These are phyloP conservation scores for Takashimella tepidaria DNA, from an alignment of 1,284 basidiomycete genomes.

Conservation along the genomic window DNA sequence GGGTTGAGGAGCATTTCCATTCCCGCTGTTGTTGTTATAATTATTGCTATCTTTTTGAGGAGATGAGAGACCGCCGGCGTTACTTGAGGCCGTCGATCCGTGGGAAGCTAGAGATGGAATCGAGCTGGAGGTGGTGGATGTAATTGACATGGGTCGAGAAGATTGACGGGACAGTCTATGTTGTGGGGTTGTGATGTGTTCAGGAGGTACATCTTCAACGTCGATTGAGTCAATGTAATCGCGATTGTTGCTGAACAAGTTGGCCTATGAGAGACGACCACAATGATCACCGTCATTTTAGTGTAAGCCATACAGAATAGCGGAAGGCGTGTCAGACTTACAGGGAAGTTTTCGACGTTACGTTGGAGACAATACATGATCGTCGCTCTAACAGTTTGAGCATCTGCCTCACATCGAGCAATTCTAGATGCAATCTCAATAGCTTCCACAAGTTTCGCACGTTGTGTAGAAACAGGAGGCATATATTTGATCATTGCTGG, in stretches of 20 bases:
- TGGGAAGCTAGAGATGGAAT: conserved; percentile 54
- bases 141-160: conserved; percentile 19
- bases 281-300: conserved; percentile 7
- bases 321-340: too few relatives aligned
- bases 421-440: conserved; percentile 84
- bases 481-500: conserved; percentile 77
- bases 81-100: conserved; percentile 49
- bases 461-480: conserved; percentile 67
- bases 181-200: conserved; percentile 39
- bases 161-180: conserved; percentile 1
- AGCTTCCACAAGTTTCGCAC: conserved; percentile 77
- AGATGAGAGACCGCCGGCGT: not conserved
- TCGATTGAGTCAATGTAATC: conserved; percentile 91
- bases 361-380: conserved; percentile 81
- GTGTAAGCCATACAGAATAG: too few relatives aligned
- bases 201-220: conserved; percentile 72
- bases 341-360: conserved; percentile 84
- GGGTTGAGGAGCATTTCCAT: conserved; percentile 8
- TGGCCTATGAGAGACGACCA: conserved; percentile 57
- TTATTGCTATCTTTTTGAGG: conserved; percentile 10
- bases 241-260: conserved; percentile 76
- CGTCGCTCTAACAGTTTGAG: conserved; percentile 80
- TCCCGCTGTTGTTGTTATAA: too few relatives aligned
- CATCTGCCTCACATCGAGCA: conserved; percentile 86
- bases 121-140: conserved; percentile 52